Evolutionary conservation across 2,329 filamentous ascomycete genomes (phyloP), one percentile per base, ranked within the genome.

Genomic region (Arthroderma sp.): DNA sequence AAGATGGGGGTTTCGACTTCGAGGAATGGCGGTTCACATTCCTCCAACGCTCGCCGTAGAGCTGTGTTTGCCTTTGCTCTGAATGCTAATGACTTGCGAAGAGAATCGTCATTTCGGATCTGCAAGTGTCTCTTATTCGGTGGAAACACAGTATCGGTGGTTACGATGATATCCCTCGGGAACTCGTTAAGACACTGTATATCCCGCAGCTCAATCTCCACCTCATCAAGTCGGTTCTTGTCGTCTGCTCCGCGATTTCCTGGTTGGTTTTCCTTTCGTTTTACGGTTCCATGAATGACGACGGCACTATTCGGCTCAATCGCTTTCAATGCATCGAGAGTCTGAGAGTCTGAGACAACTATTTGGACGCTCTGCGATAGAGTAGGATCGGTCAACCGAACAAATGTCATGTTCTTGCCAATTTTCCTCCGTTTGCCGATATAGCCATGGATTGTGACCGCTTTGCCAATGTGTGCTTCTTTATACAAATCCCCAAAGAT

Each of bases 1-100:
- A 98, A 79, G 2, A 96, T 75, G 0, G 93, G 93, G 0, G 93
- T 98, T 69, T 98, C 93, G 33, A 97, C 81, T 63, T 97, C 87
- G 11, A 80, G 76, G 65, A 91, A 91, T 0, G 67, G 62, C 1
- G 70, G 71, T 1, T 77, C 79, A 25, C 78, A 76, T 4, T 76
- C 69, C 15, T 78, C 74, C 33, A 90, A 74, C 57, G 79, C 76
- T 7, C 76, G 66, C 49, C 79, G 77, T 61, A 77, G 82, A 33
- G 77, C 72, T 58, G 77, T 76, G 3, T 75, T 76, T 2, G 85
- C 77, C 62, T 77, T 75, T 23, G 82, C 78, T n/a, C 94, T 82
- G 61, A 91, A 85, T 0, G 76, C 69, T 2, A 98, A 77, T 2
- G 90, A 82, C 1, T 85, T 73, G 21, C 82, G 81, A 3, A 96